Conservation (phyloP, 257 asterid genomes). For the Solanum boliviense region DNA sequence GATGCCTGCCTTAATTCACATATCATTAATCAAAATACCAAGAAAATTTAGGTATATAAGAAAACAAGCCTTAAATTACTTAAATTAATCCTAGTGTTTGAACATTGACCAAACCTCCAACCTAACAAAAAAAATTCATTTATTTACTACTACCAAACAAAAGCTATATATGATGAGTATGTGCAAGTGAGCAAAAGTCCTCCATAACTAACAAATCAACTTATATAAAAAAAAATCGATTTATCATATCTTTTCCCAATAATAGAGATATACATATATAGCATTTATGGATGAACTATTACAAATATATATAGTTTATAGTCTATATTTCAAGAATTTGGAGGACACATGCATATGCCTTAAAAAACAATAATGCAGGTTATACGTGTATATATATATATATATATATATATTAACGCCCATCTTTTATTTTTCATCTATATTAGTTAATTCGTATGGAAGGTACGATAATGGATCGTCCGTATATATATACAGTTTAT, state of each 20-base stretch:
- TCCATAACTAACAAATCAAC: neutral
- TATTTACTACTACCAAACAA: neutral
- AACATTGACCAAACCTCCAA: neutral
- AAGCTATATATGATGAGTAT: neutral
- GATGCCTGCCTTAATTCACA: neutral
- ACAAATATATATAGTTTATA: neutral
- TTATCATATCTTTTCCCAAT: neutral
- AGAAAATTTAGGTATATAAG: neutral
- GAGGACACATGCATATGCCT: neutral
- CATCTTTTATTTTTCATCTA: neutral
- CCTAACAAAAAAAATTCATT: too few species aligned
- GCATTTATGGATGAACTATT: neutral
- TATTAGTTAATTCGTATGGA: neutral
- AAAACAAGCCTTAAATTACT: neutral
- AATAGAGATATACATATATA: neutral
- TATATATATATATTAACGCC: too few species aligned
- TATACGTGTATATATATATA: neutral
- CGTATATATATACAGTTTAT: neutral
- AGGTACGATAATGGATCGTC: neutral
- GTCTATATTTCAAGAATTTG: neutral
- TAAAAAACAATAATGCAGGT: neutral
- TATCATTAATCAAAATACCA: neutral
- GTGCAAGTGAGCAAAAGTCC: neutral
- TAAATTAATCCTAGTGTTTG: neutral
- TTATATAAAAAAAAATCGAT: neutral